Conservation (phyloP, 1,284 basidiomycete species). For the Tylopilus sp. region DNA sequence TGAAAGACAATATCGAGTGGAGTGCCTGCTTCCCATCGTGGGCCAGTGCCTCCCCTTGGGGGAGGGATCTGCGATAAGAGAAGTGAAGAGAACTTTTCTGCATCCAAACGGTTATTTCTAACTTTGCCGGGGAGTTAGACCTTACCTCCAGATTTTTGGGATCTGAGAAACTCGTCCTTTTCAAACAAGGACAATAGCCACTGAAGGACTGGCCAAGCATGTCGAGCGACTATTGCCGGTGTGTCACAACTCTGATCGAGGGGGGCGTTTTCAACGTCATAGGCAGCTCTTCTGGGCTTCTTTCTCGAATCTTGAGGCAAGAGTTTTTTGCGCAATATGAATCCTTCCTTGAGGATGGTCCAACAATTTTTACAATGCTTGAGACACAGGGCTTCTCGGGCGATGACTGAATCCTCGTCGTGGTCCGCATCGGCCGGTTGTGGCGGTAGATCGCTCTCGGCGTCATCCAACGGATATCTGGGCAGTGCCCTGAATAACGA, state of each 20-base stretch:
- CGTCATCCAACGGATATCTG: constrained; percentile 34
- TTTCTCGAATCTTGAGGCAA: constrained; percentile 34
- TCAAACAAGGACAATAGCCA: constrained; percentile 66
- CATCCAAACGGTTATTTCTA: constrained; percentile 11
- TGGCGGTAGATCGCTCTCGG: constrained; percentile 10
- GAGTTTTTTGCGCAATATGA: constrained; percentile 40
- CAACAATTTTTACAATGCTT: constrained; percentile 55
- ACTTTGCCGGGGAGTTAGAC: background rate
- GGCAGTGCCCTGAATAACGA: constrained; percentile 56
- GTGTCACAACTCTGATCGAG: constrained; percentile 29
- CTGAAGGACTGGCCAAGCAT: constrained; percentile 62
- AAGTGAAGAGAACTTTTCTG: constrained; percentile 55
- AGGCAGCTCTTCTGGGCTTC: constrained; percentile 25
- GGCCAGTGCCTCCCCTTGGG: constrained; percentile 43
- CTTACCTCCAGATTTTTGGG: constrained; percentile 29
- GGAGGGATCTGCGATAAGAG: constrained; percentile 64
- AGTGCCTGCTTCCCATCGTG: constrained; percentile 55
- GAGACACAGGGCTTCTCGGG: constrained; percentile 50
- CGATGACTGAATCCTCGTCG: constrained; percentile 54
- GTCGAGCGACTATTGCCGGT: constrained; percentile 44
- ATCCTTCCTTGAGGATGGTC: constrained; percentile 54
- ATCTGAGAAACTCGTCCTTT: constrained; percentile 48
- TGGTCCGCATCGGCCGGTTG: constrained; percentile 29
- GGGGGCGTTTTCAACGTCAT: constrained; percentile 23
- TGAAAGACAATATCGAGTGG: constrained; percentile 56